Percentiles rank a stretch among this genome's conserved stretches.
These are phyloP conservation scores for Apophysomyces sp. DNA, from an alignment of 371 early-diverging fungal genomes.

Conservation along the genomic window DNA sequence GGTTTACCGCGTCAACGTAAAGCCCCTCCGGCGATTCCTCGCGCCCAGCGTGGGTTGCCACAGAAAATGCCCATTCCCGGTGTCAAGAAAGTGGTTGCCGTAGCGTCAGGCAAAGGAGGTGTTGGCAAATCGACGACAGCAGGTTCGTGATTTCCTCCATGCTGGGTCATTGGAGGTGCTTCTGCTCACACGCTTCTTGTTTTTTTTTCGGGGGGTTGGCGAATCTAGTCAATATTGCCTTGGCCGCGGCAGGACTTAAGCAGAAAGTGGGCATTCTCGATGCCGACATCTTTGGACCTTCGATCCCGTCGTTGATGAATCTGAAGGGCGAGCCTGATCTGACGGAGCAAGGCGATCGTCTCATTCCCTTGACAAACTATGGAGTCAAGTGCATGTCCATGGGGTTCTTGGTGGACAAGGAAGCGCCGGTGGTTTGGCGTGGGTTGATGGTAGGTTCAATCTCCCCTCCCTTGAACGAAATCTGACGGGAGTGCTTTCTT, in stretches of 20 bases:
- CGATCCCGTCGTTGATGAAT: conserved; percentile 85
- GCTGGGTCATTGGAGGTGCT: too few relatives aligned
- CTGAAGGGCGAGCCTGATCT: conserved; percentile 72
- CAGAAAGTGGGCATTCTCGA: conserved; percentile 81
- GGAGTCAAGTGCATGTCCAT: conserved; percentile 91
- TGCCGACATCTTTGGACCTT: conserved; percentile 92
- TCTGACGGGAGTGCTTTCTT: too few relatives aligned
- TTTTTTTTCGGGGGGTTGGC: too few relatives aligned
- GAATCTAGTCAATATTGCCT: conserved; percentile 83
- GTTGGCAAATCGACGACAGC: conserved; percentile 90
- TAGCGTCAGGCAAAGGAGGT: conserved; percentile 89
- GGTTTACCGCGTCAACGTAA: conserved; percentile 32
- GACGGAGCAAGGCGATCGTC: conserved; percentile 54
- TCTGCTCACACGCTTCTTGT: too few relatives aligned
- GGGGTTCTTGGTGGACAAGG: conserved; percentile 82
- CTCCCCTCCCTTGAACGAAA: too few relatives aligned
- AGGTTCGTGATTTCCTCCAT: too few relatives aligned
- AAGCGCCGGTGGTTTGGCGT: conserved; percentile 87
- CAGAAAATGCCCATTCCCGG: conserved; percentile 63
- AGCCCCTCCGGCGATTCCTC: conserved; percentile 52
- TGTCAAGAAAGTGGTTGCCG: conserved; percentile 75
- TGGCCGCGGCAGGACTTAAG: conserved; percentile 65
- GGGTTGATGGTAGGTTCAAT: conserved; percentile 75
- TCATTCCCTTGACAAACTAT: conserved; percentile 77
- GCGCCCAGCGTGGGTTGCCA: conserved; percentile 69